Percentiles rank a stretch among this genome's conserved stretches.
Evolutionary conservation across 176 grass and related monocot genomes (phyloP).

Genomic region (Oryza brachyantha): DNA sequence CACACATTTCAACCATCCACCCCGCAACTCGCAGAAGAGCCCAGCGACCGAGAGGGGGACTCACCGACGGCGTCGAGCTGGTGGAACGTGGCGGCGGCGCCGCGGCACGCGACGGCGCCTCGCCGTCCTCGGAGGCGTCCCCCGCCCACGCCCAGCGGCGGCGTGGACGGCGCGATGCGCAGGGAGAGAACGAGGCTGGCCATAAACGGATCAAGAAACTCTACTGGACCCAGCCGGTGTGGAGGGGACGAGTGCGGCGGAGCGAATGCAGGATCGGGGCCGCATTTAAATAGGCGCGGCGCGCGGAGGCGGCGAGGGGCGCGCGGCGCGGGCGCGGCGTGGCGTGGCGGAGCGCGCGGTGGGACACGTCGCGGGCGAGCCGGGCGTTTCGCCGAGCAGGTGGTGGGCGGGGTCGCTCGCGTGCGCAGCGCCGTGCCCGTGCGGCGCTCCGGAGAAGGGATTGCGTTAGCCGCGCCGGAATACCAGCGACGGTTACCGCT

Average conservation of each 20-base stretch:
- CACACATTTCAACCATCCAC: not conserved
- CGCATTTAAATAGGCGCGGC: slow-evolving; percentile 5
- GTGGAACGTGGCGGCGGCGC: slow-evolving; percentile 35
- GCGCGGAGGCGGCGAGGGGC: not conserved
- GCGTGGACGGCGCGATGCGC: slow-evolving; percentile 24
- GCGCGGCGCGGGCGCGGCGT: not conserved
- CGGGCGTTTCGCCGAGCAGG: not conserved
- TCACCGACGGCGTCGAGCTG: slow-evolving; percentile 48
- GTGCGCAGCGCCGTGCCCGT: not conserved
- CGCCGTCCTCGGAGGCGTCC: not conserved
- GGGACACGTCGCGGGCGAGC: slow-evolving; percentile 15
- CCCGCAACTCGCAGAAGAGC: not conserved
- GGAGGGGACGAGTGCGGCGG: not conserved
- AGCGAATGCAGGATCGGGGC: not conserved
- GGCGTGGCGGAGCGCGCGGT: not conserved
- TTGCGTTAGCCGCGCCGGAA: not conserved
- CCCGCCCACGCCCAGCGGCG: not conserved
- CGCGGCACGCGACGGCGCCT: not conserved
- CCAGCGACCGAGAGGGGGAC: not conserved
- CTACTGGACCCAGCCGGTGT: not conserved
- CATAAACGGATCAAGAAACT: slow-evolving; percentile 20
- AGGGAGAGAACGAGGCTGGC: slow-evolving; percentile 28
- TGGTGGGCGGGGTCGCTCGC: not conserved
- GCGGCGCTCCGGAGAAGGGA: not conserved
- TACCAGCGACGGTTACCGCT: not conserved